A percentile compares a stretch with the other conserved stretches of the same genome.
phyloP scores from a whole-genome alignment of 805 yeast genomes.

The Saccharomycopsis sp. region DNA sequence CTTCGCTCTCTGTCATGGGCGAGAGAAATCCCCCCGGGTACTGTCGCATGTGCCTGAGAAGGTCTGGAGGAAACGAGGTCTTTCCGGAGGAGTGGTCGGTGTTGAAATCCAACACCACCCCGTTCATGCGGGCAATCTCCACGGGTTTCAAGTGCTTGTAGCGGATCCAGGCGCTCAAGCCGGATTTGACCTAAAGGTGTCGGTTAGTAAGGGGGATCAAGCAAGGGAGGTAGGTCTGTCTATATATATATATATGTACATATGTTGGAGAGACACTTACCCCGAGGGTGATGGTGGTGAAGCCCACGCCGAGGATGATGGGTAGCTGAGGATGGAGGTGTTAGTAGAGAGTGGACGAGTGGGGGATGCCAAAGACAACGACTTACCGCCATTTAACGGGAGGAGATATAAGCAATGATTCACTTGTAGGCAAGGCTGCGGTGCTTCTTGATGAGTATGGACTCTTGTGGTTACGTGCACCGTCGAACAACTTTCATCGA shows the following conservation, averaged over 20 bases:
- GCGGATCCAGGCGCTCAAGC: slow-evolving; percentile 28
- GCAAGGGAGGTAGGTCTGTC: neutral
- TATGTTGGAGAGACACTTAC: slow-evolving; percentile 35
- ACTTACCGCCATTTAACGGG: no score
- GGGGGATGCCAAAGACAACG: no score
- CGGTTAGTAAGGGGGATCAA: neutral
- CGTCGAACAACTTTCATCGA: no score
- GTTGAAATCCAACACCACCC: slow-evolving; percentile 24
- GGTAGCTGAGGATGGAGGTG: no score
- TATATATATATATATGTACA: neutral
- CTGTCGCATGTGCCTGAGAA: slow-evolving; percentile 29
- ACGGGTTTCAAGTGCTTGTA: slow-evolving; percentile 28
- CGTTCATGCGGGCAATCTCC: slow-evolving; percentile 34
- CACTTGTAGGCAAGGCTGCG: no score
- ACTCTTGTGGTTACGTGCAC: no score
- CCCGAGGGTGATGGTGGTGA: slow-evolving; percentile 3
- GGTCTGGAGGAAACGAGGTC: no score
- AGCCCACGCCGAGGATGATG: slow-evolving; percentile 10
- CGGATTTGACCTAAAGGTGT: slow-evolving; percentile 30
- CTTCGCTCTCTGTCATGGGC: slow-evolving; percentile 63
- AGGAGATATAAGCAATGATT: no score
- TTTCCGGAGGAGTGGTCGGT: no score
- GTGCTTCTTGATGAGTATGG: no score
- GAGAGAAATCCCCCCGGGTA: slow-evolving; percentile 55
- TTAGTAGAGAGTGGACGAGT: no score